A percentile compares a stretch with the other conserved stretches of the same genome.
These are phyloP conservation scores for Coemansia sp. DNA, from an alignment of 192 early-diverging fungal species.

Conservation along the genomic window DNA sequence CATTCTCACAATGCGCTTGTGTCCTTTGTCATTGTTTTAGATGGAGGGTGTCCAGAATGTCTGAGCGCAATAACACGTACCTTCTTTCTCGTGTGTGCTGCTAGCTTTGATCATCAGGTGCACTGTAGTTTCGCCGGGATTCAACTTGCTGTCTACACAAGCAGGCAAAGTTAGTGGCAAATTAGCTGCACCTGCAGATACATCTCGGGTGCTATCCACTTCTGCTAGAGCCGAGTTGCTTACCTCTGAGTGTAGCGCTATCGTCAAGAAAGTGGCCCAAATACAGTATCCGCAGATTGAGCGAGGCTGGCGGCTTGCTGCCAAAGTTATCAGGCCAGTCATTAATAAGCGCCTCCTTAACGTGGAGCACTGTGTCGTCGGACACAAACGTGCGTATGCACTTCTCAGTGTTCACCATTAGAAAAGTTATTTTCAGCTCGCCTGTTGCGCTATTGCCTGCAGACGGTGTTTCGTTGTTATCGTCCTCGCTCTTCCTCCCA, in stretches of 20 bases:
- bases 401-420: conserved; percentile 35
- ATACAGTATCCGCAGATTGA: conserved; percentile 43
- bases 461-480: conserved; percentile 4
- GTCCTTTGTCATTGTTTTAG: not conserved
- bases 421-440: conserved; percentile 29
- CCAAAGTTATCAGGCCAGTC: conserved; percentile 45
- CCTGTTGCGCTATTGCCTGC: conserved; percentile 7
- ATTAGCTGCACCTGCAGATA: not conserved
- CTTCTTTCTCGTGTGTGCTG: conserved; percentile 25
- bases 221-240: not conserved
- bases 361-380: conserved; percentile 30
- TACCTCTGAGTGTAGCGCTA: conserved; percentile 29
- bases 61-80: conserved; percentile 6
- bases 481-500: conserved; percentile 1
- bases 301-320: conserved; percentile 20
- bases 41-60: not conserved
- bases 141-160: conserved; percentile 25
- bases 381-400: conserved; percentile 19
- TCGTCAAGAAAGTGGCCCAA: conserved; percentile 43
- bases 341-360: conserved; percentile 31
- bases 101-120: conserved; percentile 22
- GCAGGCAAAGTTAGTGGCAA: not conserved
- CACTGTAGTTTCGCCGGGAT: conserved; percentile 14
- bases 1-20: not conserved
- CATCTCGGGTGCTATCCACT: not conserved